These are phyloP conservation scores for Tolypocladium ovalisporum DNA, from an alignment of 2,329 filamentous ascomycete species.

Conservation along the genomic window DNA sequence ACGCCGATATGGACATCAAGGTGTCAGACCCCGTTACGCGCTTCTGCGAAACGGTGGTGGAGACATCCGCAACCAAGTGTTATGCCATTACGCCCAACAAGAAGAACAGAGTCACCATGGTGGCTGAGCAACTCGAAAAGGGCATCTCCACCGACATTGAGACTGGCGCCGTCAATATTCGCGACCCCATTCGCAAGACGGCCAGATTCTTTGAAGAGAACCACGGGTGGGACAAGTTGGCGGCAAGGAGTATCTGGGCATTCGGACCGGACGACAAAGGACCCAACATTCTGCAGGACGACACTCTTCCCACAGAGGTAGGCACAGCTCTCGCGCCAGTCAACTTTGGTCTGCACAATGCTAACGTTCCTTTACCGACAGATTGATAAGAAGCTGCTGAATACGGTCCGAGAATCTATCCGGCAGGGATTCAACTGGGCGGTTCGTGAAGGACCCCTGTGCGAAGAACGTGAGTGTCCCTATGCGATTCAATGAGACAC, in stretches of 20 bases:
- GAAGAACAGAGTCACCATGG: constrained; percentile 98
- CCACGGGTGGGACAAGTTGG: constrained; percentile 93
- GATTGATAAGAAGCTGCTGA: constrained; percentile 86
- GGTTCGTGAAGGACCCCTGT: constrained; percentile 85
- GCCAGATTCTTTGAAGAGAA: constrained; percentile 96
- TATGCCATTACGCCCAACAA: constrained; percentile 98
- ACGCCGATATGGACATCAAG: constrained; percentile 98
- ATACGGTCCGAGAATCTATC: constrained; percentile 81
- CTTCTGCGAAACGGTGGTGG: constrained; percentile 96
- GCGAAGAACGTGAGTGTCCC: constrained; percentile 76
- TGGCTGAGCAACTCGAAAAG: constrained; percentile 89
- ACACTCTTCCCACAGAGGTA: constrained; percentile 82
- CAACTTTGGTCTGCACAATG: neutral
- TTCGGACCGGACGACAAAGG: constrained; percentile 94
- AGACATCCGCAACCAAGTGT: constrained; percentile 95
- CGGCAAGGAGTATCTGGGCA: constrained; percentile 92
- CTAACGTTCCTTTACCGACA: constrained; percentile 14
- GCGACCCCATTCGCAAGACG: constrained; percentile 83
- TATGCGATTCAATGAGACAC: no score
- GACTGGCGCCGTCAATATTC: constrained; percentile 78
- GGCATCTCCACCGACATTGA: constrained; percentile 95
- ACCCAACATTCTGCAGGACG: constrained; percentile 92
- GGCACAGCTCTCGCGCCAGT: neutral
- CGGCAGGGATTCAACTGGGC: constrained; percentile 97
- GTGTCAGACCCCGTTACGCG: constrained; percentile 95